Evolutionary conservation across 2,329 filamentous ascomycete species (phyloP).

Genomic region (Diaporthe australafricana): DNA sequence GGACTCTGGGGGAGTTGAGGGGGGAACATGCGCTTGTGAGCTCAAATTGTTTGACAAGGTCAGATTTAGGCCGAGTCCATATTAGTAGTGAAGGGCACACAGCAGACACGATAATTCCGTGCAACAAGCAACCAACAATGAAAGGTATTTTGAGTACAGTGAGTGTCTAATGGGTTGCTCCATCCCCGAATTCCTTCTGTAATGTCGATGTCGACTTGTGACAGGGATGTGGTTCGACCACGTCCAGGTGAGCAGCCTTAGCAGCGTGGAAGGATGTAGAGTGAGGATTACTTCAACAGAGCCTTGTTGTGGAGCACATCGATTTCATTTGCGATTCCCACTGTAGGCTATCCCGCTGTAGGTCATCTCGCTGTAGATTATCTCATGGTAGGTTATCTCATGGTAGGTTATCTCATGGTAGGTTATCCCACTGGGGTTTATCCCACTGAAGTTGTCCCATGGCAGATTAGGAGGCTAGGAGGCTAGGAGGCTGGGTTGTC

Average conservation of each 20-base stretch:
- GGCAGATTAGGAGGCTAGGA: too few relatives aligned
- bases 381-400: too few relatives aligned
- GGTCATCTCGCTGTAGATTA: too few relatives aligned
- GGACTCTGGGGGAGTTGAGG: not conserved
- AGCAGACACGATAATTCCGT: not conserved
- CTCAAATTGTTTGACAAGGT: slow-evolving; percentile 17
- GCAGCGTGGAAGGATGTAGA: not conserved
- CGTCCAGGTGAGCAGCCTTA: not conserved
- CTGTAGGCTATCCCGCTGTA: too few relatives aligned
- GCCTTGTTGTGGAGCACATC: not conserved
- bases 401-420: too few relatives aligned
- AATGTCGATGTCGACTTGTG: not conserved
- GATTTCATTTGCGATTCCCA: too few relatives aligned
- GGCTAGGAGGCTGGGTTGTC: too few relatives aligned
- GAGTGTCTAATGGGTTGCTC: not conserved
- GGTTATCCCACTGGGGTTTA: too few relatives aligned
- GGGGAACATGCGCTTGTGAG: not conserved
- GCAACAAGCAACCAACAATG: slow-evolving; percentile 19
- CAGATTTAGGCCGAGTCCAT: slow-evolving; percentile 9
- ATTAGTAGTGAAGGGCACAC: slow-evolving; percentile 15
- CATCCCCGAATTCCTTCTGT: not conserved
- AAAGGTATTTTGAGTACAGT: slow-evolving; percentile 23
- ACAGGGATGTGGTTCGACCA: too few relatives aligned
- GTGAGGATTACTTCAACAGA: not conserved
- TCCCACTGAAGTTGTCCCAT: too few relatives aligned